These are phyloP conservation scores for Avicennia marina DNA, from an alignment of 257 asterid genomes.

Conservation along the genomic window DNA sequence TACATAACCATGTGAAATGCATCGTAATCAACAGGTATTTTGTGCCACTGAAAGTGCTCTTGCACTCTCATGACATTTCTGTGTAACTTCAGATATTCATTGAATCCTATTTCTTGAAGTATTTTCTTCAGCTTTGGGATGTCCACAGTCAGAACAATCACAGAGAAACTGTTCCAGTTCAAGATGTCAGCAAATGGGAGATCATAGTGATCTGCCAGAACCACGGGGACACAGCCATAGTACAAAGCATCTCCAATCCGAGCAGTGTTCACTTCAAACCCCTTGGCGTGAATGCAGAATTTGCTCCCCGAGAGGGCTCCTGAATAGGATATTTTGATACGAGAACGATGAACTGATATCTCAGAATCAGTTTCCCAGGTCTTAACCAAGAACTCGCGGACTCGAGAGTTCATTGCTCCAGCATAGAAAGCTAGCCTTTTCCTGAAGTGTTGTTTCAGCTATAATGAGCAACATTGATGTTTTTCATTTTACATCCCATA, in stretches of 20 bases:
- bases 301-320: constrained; percentile 73
- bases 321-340: constrained; percentile 72
- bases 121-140: constrained; percentile 57
- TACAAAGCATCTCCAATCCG: constrained; percentile 73
- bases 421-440: constrained; percentile 69
- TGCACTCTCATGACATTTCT: constrained; percentile 59
- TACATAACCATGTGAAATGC: constrained; percentile 80
- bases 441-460: constrained; percentile 32
- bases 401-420: constrained; percentile 82
- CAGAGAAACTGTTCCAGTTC: constrained; percentile 66
- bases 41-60: constrained; percentile 71
- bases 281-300: constrained; percentile 89
- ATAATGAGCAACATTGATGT: not conserved
- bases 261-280: constrained; percentile 91
- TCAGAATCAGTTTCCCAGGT: constrained; percentile 54
- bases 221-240: constrained; percentile 86
- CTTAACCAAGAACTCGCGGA: constrained; percentile 36
- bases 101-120: constrained; percentile 20
- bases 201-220: constrained; percentile 78
- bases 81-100: constrained; percentile 50
- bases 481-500: too few species aligned
- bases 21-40: constrained; percentile 48
- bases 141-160: constrained; percentile 47
- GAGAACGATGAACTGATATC: constrained; percentile 49
- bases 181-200: constrained; percentile 72